phyloP scores from a whole-genome alignment of 495 filamentous ascomycete species.

The Lichenothelia convexa region DNA sequence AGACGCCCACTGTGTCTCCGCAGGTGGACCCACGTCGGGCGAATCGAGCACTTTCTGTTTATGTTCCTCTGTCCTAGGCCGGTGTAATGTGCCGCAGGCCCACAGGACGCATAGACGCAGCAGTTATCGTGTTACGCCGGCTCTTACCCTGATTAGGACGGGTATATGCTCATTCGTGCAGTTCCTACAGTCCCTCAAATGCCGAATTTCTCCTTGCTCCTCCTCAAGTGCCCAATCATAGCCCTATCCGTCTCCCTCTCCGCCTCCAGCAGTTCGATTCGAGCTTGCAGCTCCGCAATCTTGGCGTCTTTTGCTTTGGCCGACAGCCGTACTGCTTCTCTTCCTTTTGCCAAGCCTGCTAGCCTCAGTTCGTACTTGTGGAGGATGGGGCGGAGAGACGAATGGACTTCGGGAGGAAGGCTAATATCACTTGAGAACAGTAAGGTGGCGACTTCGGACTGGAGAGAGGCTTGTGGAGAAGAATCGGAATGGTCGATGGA shows the following conservation, averaged over 20 bases:
- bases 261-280: conserved; percentile 30
- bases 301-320: conserved; percentile 43
- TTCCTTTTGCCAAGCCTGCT: conserved; percentile 37
- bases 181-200: too few species aligned
- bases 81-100: too few species aligned
- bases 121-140: too few species aligned
- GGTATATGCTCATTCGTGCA: too few species aligned
- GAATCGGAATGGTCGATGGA: not conserved
- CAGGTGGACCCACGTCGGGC: too few species aligned
- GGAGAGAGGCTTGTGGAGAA: not conserved
- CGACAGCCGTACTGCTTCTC: conserved; percentile 42
- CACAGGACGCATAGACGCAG: too few species aligned
- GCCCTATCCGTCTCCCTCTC: conserved; percentile 33
- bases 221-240: conserved; percentile 8
- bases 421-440: not conserved
- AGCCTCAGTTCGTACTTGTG: conserved; percentile 35
- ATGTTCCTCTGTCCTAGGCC: too few species aligned
- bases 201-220: conserved; percentile 6
- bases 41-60: too few species aligned
- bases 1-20: too few species aligned
- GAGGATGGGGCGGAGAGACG: conserved; percentile 20
- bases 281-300: conserved; percentile 31
- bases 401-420: conserved; percentile 3
- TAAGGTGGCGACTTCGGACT: not conserved
- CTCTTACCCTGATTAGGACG: too few species aligned